Percentiles rank a stretch among this genome's conserved stretches.
Evolutionary conservation across 306 rosid species (phyloP).

Genomic region (Inga laurina): DNA sequence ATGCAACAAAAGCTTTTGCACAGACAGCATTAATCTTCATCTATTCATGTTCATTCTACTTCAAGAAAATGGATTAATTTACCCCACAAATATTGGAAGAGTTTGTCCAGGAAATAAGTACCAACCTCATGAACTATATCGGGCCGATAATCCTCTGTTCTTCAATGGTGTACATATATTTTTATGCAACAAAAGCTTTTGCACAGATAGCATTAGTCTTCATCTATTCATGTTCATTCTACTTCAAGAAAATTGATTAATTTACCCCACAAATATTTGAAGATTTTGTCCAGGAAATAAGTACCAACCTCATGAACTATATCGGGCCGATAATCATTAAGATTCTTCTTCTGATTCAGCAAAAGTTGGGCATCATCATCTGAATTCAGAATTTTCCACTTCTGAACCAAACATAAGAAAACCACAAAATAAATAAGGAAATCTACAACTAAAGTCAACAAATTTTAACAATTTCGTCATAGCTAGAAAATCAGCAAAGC

Average conservation of each 20-base stretch:
- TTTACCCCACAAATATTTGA: not conserved
- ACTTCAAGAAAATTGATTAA: not conserved
- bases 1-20: not conserved
- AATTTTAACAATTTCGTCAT: not conserved
- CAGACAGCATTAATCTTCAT: not conserved
- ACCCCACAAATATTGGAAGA: not conserved
- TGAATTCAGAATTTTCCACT: constrained; percentile 37
- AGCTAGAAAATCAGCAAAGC: not conserved
- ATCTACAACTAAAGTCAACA: not conserved
- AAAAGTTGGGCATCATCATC: constrained; percentile 26
- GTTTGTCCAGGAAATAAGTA: not conserved
- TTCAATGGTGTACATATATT: not conserved
- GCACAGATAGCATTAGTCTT: not conserved
- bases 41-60: not conserved
- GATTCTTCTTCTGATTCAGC: constrained; percentile 33
- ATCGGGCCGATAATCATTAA: constrained; percentile 38
- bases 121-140: constrained; percentile 35
- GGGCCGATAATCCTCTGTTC: constrained; percentile 29
- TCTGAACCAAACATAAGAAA: constrained; percentile 13
- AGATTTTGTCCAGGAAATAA: not conserved
- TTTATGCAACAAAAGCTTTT: not conserved
- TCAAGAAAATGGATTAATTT: not conserved
- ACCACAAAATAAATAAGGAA: not conserved
- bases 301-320: constrained; percentile 31
- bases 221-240: not conserved